Conservation (phyloP, 306 rosid species). For the Vigna angularis region DNA sequence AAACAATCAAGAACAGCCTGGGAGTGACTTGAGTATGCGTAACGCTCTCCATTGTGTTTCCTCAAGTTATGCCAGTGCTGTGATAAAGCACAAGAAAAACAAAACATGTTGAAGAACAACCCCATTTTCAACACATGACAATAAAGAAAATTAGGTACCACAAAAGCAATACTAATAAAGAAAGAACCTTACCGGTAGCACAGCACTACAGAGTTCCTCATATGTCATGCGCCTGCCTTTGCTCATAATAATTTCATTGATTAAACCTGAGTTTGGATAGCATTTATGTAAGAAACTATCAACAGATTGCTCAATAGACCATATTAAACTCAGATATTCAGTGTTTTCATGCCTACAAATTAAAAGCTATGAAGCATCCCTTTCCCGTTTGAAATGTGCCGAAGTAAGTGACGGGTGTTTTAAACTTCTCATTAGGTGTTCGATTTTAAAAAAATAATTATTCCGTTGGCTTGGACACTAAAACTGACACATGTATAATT, state of each 20-base stretch:
- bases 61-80: slow-evolving; percentile 99
- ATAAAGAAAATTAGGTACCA: slow-evolving; percentile 21
- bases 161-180: slow-evolving; percentile 31
- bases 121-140: slow-evolving; percentile 6
- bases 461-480: neutral
- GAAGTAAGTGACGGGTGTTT: neutral
- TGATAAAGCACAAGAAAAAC: slow-evolving; percentile 41
- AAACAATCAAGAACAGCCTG: slow-evolving; percentile 98
- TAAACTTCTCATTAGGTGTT: neutral
- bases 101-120: slow-evolving; percentile 24
- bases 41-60: slow-evolving; percentile 98
- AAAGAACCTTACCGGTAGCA: slow-evolving; percentile 76
- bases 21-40: slow-evolving; percentile 95
- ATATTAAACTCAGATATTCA: neutral
- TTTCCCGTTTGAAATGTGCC: neutral
- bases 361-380: neutral
- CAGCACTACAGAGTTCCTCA: slow-evolving; percentile 93
- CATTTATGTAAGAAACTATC: slow-evolving; percentile 38
- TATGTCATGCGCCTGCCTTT: slow-evolving; percentile 92
- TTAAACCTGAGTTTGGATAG: slow-evolving; percentile 69
- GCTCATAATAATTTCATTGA: slow-evolving; percentile 95
- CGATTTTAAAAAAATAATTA: neutral
- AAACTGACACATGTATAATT: neutral
- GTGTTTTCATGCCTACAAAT: slow-evolving; percentile 35
- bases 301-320: slow-evolving; percentile 31